A percentile compares a stretch with the other conserved stretches of the same genome.
These are phyloP conservation scores for Simmondsia chinensis DNA, from an alignment of 148 eudicot genomes.

Conservation along the genomic window DNA sequence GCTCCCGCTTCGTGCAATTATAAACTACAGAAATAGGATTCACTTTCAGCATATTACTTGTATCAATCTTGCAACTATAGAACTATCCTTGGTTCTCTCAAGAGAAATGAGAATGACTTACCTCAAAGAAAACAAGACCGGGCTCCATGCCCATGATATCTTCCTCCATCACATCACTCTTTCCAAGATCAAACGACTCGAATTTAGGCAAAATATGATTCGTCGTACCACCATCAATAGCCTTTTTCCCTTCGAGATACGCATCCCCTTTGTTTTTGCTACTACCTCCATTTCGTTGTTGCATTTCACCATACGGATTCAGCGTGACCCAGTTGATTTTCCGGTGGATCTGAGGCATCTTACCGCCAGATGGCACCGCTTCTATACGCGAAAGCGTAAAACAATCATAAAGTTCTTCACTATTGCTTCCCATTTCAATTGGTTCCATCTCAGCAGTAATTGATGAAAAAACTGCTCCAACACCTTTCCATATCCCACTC, in stretches of 20 bases:
- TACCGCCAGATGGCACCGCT: slow-evolving; percentile 34
- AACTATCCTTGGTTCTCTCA: no score
- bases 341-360: slow-evolving; percentile 44
- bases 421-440: slow-evolving; percentile 63
- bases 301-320: slow-evolving; percentile 77
- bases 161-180: slow-evolving; percentile 93
- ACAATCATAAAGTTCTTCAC: slow-evolving; percentile 77
- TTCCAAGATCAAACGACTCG: slow-evolving; percentile 72
- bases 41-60: no score
- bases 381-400: slow-evolving; percentile 64
- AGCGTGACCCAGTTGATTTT: slow-evolving; percentile 78
- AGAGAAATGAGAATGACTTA: slow-evolving; percentile 14
- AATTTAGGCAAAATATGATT: slow-evolving; percentile 52
- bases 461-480: slow-evolving; percentile 95
- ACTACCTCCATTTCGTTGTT: slow-evolving; percentile 16
- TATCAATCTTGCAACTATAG: no score
- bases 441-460: slow-evolving; percentile 98
- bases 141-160: slow-evolving; percentile 88
- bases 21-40: no score
- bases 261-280: slow-evolving; percentile 19
- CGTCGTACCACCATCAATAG: slow-evolving; percentile 12
- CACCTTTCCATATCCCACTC: slow-evolving; percentile 99
- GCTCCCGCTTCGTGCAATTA: no score
- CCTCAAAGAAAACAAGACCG: slow-evolving; percentile 98
- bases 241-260: slow-evolving; percentile 12